Base-by-base conservation (phyloP, 163 green algal genomes). In the Scenedesmus sp. region DNA sequence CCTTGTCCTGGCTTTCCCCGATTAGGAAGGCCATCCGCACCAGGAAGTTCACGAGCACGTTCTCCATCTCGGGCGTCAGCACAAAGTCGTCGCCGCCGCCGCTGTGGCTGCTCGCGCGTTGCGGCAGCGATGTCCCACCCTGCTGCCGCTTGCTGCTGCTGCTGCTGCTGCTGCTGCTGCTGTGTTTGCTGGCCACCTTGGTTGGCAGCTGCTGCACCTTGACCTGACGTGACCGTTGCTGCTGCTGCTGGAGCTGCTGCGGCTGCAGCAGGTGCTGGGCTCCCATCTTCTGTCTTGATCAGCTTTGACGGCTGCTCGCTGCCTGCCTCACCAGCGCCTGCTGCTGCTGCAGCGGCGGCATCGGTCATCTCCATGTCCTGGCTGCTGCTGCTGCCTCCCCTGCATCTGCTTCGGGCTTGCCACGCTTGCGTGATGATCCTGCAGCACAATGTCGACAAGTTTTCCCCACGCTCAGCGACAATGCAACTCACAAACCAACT, bases 31-130 rank as follows among this genome's bases (percentile, higher is more conserved):
- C 92, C 91, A 99, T 97, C 70, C 97, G 96, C 44, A 97, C 92
- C 30, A 99, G 85, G 90, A 99, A 99, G 89, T 96, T 98, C n/a
- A 99, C 83, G 42, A 99, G 83, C 88, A 96, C 94, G 56, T 98
- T 95, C 65, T 96, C 93, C 96, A 98, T 98, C 3, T 88, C 86
- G 15, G 92, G 44, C 2, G 86, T 94, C n/a, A 96, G 94, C 35
- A 93, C 86, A 89, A 96, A 98, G 10, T 96, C 92, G 10, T 97
- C 82, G n/a, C 68, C 83, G 56, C 61, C 59, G 10, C 40, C 35
- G 56, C 83, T 53, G 83, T 68, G 22, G 56, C 83, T 33, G 83
- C 56, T 76, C 30, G 65, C 65, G 18, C 65, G 65, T 30, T 76
- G 65, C 24, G 46, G 81, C 81, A 59, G 20, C 81, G 46, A 49